Evolutionary conservation across 2,329 filamentous ascomycete species (phyloP).

Genomic region (Apiospora malaysiana): DNA sequence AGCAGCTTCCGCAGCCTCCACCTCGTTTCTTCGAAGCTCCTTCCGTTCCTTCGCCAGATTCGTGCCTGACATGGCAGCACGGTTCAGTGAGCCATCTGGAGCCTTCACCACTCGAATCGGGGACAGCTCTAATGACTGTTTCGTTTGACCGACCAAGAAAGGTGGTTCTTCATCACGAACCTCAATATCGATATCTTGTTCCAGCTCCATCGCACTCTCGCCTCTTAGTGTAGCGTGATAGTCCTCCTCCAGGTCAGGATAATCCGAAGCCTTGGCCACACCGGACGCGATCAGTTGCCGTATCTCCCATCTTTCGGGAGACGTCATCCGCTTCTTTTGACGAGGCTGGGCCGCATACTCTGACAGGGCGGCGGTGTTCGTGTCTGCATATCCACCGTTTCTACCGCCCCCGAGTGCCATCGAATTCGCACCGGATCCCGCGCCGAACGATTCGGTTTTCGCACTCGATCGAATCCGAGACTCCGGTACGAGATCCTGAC

Average conservation of each 20-base stretch:
- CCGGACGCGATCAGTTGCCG: constrained; percentile 95
- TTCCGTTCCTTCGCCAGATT: constrained; percentile 86
- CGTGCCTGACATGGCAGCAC: constrained; percentile 93
- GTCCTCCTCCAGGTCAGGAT: constrained; percentile 92
- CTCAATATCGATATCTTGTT: constrained; percentile 97
- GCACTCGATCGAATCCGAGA: constrained; percentile 84
- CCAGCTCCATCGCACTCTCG: constrained; percentile 86
- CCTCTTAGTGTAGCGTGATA: constrained; percentile 87
- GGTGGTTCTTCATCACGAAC: constrained; percentile 95
- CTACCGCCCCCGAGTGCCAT: constrained; percentile 70
- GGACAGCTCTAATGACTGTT: constrained; percentile 91
- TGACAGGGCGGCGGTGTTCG: constrained; percentile 68
- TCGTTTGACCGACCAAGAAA: constrained; percentile 94
- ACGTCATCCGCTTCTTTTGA: constrained; percentile 91
- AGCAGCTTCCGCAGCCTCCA: constrained; percentile 74
- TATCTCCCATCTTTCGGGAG: constrained; percentile 97
- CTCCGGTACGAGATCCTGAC: constrained; percentile 81
- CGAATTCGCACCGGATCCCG: constrained; percentile 82
- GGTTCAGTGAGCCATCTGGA: constrained; percentile 96
- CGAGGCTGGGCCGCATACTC: constrained; percentile 59
- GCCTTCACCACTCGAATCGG: constrained; percentile 97
- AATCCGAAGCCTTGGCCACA: constrained; percentile 89
- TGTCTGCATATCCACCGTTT: constrained; percentile 55
- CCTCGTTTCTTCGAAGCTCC: constrained; percentile 87
- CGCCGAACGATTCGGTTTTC: constrained; percentile 81